Percentiles rank a stretch among this genome's conserved stretches.
These are phyloP conservation scores for Melocanna baccifera DNA, from an alignment of 176 grass and related monocot genomes.

Conservation along the genomic window DNA sequence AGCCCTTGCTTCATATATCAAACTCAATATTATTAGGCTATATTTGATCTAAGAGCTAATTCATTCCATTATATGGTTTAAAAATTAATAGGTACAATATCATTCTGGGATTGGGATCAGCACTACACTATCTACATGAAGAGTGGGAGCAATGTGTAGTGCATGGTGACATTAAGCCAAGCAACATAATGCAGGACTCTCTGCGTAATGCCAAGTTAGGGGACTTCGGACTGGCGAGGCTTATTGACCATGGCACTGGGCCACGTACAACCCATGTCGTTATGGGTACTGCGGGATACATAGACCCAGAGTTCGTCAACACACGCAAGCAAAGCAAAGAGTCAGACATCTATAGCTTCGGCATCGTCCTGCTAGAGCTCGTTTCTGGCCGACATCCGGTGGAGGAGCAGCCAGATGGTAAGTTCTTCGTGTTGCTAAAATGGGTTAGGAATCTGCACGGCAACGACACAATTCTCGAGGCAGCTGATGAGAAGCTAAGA, in stretches of 20 bases:
- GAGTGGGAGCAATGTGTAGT: background rate
- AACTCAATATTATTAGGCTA: too few species aligned
- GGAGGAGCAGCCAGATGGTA: too few species aligned
- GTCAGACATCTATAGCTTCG: constrained; percentile 10
- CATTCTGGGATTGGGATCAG: background rate
- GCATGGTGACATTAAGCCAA: constrained; percentile 22
- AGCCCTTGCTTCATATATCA: too few species aligned
- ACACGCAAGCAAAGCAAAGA: background rate
- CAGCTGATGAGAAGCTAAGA: too few species aligned
- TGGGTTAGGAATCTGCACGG: too few species aligned
- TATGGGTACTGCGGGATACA: background rate
- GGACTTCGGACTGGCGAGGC: background rate
- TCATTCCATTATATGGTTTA: too few species aligned
- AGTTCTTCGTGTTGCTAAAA: too few species aligned
- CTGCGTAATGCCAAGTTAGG: background rate
- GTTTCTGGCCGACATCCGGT: background rate
- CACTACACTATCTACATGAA: background rate
- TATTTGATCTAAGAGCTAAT: too few species aligned
- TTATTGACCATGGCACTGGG: background rate
- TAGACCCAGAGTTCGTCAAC: background rate
- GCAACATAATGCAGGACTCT: constrained; percentile 17
- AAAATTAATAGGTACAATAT: too few species aligned
- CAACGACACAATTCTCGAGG: too few species aligned
- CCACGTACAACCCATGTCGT: background rate
- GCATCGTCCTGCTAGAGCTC: constrained; percentile 8